These are phyloP conservation scores for Toxicodendron radicans DNA, from an alignment of 345 rosid genomes.

Conservation along the genomic window DNA sequence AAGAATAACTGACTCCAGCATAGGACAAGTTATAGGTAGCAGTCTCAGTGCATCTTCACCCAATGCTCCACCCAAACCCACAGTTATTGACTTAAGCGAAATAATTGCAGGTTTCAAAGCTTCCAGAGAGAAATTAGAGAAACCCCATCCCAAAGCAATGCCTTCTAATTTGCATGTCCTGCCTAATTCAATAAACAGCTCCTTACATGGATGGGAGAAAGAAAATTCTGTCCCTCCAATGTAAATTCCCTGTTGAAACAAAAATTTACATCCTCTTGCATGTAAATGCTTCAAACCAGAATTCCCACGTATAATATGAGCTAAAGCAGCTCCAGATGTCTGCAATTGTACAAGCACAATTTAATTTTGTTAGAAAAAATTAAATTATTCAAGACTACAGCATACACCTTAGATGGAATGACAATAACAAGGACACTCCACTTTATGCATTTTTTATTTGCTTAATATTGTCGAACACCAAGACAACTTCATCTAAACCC, in stretches of 20 bases:
- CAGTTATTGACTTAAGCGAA: constrained; percentile 44
- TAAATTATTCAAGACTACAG: constrained; percentile 6
- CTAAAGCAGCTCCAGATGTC: constrained; percentile 60
- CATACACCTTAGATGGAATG: not conserved
- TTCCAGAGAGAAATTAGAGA: constrained; percentile 50
- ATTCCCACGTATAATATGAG: constrained; percentile 48
- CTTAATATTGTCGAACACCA: not conserved
- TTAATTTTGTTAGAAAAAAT: constrained; percentile 5
- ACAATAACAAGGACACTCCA: constrained; percentile 13
- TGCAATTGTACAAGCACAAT: constrained; percentile 35
- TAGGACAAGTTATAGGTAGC: constrained; percentile 57
- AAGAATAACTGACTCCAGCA: constrained; percentile 59
- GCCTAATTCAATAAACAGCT: constrained; percentile 39
- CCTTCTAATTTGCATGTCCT: constrained; percentile 53
- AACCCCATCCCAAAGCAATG: constrained; percentile 77
- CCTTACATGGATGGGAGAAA: constrained; percentile 27
- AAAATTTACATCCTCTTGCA: constrained; percentile 66
- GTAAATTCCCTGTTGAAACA: constrained; percentile 37
- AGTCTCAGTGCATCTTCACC: constrained; percentile 52
- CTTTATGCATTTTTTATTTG: not conserved
- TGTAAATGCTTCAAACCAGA: constrained; percentile 59
- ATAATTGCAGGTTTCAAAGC: constrained; percentile 56
- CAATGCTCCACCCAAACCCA: constrained; percentile 77
- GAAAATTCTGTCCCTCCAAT: constrained; percentile 22
- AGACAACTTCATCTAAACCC: not conserved